Percentiles rank a stretch among this genome's conserved stretches.
phyloP scores from a whole-genome alignment of 2,329 filamentous ascomycete species.

The Blastomyces percursus region DNA sequence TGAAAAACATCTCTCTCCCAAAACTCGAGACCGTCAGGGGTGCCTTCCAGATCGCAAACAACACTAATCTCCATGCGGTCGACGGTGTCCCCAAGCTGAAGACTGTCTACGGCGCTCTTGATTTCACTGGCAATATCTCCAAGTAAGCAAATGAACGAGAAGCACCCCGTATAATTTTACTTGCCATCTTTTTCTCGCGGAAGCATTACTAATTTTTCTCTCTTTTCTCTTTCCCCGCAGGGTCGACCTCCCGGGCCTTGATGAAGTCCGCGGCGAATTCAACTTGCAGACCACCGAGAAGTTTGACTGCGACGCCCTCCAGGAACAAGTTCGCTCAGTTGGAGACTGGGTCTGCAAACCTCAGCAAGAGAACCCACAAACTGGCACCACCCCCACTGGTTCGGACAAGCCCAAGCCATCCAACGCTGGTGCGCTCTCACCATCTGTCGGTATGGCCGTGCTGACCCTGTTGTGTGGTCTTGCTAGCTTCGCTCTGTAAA shows the following conservation, averaged over 20 bases:
- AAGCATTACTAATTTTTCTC: not conserved
- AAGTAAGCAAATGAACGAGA: conserved; percentile 45
- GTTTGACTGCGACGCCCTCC: conserved; percentile 46
- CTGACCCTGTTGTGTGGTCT: conserved; percentile 37
- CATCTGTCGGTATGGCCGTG: conserved; percentile 30
- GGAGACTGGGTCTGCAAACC: conserved; percentile 38
- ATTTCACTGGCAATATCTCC: conserved; percentile 74
- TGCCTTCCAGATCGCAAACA: conserved; percentile 81
- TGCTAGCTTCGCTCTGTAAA: conserved; percentile 37
- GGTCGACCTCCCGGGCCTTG: conserved; percentile 56
- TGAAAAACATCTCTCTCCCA: conserved; percentile 67
- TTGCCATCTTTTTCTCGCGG: not conserved
- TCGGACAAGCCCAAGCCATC: conserved; percentile 20
- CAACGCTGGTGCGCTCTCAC: conserved; percentile 29
- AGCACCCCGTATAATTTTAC: not conserved
- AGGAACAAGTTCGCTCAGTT: conserved; percentile 32
- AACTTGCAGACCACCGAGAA: conserved; percentile 56
- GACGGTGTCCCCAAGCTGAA: conserved; percentile 57
- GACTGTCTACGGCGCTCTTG: conserved; percentile 66
- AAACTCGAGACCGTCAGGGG: conserved; percentile 57
- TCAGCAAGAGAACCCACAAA: conserved; percentile 27
- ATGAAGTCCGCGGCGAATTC: conserved; percentile 60
- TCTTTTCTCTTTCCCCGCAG: conserved; percentile 34
- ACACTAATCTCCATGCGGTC: conserved; percentile 59
- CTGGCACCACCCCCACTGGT: conserved; percentile 23